Evolutionary conservation across 2,329 filamentous ascomycete species (phyloP).

Genomic region (Claviceps digitariae): DNA sequence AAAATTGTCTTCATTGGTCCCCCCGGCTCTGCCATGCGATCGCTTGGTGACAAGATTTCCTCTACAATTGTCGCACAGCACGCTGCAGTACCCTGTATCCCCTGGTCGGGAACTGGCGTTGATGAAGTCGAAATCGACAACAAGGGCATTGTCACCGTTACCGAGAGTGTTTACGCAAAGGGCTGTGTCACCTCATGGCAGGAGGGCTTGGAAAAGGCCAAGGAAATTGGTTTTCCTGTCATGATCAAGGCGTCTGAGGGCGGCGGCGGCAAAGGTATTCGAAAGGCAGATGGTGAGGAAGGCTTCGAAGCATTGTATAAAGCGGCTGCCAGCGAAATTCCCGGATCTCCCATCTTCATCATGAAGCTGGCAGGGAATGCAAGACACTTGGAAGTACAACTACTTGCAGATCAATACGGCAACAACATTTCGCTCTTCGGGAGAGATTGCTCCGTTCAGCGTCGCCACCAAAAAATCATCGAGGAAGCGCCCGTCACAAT

Average conservation of each 20-base stretch:
- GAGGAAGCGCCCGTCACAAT: constrained; percentile 98
- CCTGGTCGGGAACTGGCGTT: constrained; percentile 96
- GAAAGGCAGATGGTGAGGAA: constrained; percentile 78
- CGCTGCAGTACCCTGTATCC: constrained; percentile 89
- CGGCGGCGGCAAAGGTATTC: constrained; percentile 97
- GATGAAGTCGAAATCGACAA: constrained; percentile 65
- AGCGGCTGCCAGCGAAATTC: constrained; percentile 92
- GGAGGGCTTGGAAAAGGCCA: constrained; percentile 77
- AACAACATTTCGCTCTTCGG: constrained; percentile 99
- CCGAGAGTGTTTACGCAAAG: constrained; percentile 71
- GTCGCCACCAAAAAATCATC: constrained; percentile 98
- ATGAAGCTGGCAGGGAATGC: constrained; percentile 99
- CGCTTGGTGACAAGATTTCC: constrained; percentile 97
- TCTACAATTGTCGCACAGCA: constrained; percentile 99
- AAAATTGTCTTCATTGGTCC: constrained; percentile 99
- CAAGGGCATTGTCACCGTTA: constrained; percentile 81
- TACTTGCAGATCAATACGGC: constrained; percentile 96
- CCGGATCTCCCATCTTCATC: constrained; percentile 98
- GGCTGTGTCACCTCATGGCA: constrained; percentile 84
- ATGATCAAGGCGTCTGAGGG: constrained; percentile 99
- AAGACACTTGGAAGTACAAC: constrained; percentile 90
- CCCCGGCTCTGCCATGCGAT: constrained; percentile 95
- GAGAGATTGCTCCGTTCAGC: constrained; percentile 96
- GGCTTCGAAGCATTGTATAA: constrained; percentile 83
- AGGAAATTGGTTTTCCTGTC: constrained; percentile 91